Base-by-base conservation (phyloP, 805 yeast genomes). In the Hanseniaspora hatyaiensis region DNA sequence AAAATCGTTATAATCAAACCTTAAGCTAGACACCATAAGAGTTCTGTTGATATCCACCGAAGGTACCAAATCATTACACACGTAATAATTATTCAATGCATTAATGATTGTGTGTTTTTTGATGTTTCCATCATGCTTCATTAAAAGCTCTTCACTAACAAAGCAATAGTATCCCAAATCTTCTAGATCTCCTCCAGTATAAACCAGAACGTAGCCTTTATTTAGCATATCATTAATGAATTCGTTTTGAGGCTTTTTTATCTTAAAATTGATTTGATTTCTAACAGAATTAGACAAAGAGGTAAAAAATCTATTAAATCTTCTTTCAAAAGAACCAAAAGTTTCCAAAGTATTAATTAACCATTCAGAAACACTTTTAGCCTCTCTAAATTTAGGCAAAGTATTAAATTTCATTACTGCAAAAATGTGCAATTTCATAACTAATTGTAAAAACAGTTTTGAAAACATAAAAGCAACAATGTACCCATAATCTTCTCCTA, bases 391-490 rank as follows among this genome's bases (percentile, higher is more conserved):
- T 34, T 63, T 31, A 37, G 74, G 71, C 0, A 92, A 83, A 0
- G 80, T 79, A 41, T 74, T 70, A 52, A 80, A 70, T 58, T 87
- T 95, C 50, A 78, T 74, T 50, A 76, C 77, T 57, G 85, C 70
- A 62, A 82, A 88, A 2, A 78, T 72, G 49, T 77, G 73, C 36
- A 92, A 63, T 51, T 94, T 70, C 19, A 77, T 77, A 8, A 81
- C 71, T 51, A 92, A 67, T 53, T 82, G 77, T 18, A 80, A 68
- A 0, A 86, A 76, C 38, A 92, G 64, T 4, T 66, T 70, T 40
- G 55, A 80, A 50, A 88, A 80, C 55, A 81, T 86, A 53, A 80
- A 80, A 0, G 95, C 92, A 46, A 89, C 78, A 13, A 81, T 78
- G 5, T 77, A 73, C 34, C 92, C 85, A 24, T 94, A 89, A 5